A percentile compares a stretch with the other conserved stretches of the same genome.
Evolutionary conservation across 73 alveolate species (phyloP).

Genomic region (Paraurostyla sp.): DNA sequence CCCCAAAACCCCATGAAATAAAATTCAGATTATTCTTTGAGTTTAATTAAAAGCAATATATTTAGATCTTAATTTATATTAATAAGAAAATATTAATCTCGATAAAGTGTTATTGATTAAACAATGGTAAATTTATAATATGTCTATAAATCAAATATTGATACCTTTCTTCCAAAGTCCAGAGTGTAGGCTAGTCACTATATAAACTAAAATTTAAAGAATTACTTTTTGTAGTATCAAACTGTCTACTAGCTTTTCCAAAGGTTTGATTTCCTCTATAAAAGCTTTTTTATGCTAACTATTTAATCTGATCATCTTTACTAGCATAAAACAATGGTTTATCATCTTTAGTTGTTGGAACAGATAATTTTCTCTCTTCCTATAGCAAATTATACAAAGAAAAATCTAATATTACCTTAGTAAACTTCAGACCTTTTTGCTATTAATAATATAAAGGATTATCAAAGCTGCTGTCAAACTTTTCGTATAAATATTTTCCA

Average conservation of each 20-base stretch:
- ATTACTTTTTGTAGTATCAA: slow-evolving; percentile 15
- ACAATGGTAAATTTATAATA: too few species aligned
- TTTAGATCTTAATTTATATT: too few species aligned
- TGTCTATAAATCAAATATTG: slow-evolving; percentile 8
- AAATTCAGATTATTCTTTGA: too few species aligned
- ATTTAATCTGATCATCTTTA: slow-evolving; percentile 13
- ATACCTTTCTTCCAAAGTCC: slow-evolving; percentile 9
- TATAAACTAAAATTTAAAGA: background rate
- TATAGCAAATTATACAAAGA: background rate
- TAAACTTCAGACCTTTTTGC: background rate
- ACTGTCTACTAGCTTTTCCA: slow-evolving; percentile 23
- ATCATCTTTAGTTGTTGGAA: background rate
- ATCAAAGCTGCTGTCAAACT: background rate
- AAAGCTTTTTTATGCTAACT: background rate
- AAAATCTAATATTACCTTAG: slow-evolving; percentile 19
- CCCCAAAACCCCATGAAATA: too few species aligned
- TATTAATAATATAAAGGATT: too few species aligned
- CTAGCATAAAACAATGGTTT: slow-evolving; percentile 14
- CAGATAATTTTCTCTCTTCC: background rate
- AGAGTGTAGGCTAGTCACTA: slow-evolving; percentile 19
- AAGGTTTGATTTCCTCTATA: background rate
- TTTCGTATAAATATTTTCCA: background rate
- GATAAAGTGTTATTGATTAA: too few species aligned
- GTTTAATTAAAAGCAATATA: too few species aligned
- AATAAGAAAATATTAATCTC: too few species aligned